phyloP scores from a whole-genome alignment of 2,329 filamentous ascomycete genomes.

The Alternaria infectoria region DNA sequence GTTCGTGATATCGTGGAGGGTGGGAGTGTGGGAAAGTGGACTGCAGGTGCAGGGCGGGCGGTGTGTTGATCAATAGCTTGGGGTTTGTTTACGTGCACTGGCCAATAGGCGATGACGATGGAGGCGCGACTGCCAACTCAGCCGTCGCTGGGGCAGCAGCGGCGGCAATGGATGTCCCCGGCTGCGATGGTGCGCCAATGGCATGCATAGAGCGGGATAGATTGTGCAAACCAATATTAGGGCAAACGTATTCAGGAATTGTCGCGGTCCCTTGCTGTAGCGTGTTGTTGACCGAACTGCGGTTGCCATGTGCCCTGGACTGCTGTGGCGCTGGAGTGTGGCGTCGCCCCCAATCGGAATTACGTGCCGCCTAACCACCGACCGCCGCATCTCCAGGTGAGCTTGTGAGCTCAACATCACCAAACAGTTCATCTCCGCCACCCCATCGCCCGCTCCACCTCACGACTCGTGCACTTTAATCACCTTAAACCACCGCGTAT shows the following conservation, averaged over 20 bases:
- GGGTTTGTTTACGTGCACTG: constrained; percentile 36
- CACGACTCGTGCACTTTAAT: neutral
- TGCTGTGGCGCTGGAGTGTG: neutral
- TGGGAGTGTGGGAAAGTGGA: constrained; percentile 22
- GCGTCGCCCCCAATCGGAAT: constrained; percentile 3
- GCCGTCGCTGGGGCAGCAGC: constrained; percentile 42
- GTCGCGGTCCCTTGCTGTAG: neutral
- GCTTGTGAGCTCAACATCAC: constrained; percentile 21
- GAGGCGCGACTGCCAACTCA: constrained; percentile 35
- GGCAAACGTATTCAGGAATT: neutral
- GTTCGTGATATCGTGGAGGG: constrained; percentile 38
- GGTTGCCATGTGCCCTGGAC: constrained; percentile 10
- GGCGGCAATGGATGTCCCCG: constrained; percentile 6
- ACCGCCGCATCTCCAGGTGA: constrained; percentile 17
- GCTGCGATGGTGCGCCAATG: constrained; percentile 3
- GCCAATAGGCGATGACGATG: constrained; percentile 17
- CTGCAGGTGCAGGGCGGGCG: constrained; percentile 23
- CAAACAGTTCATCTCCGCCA: constrained; percentile 14
- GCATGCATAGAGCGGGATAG: constrained; percentile 4
- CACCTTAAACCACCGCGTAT: neutral
- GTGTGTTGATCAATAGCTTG: constrained; percentile 29
- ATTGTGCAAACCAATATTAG: neutral
- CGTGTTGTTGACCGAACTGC: constrained; percentile 6
- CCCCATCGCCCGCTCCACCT: constrained; percentile 7
- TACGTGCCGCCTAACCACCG: constrained; percentile 12